phyloP scores from a whole-genome alignment of 495 filamentous ascomycete genomes.

The Penicillium maclennaniae region DNA sequence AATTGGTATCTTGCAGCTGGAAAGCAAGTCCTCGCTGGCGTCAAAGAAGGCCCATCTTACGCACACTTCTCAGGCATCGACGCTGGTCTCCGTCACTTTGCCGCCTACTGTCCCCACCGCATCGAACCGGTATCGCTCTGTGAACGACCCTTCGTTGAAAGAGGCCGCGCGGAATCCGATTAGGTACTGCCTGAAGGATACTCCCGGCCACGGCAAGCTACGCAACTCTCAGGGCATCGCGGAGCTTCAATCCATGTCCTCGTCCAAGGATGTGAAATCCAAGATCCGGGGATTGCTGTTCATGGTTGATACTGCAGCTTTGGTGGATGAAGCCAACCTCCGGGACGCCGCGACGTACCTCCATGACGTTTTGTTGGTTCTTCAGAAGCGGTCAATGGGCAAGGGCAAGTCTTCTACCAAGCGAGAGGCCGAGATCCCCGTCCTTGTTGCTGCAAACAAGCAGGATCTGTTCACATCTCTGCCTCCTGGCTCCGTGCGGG shows the following conservation, averaged over 20 bases:
- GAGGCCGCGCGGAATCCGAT: conserved; percentile 67
- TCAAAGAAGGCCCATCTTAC: conserved; percentile 48
- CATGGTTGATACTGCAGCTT: conserved; percentile 76
- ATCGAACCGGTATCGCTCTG: conserved; percentile 66
- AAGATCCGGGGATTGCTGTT: conserved; percentile 77
- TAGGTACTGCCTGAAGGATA: conserved; percentile 78
- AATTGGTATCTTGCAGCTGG: conserved; percentile 37
- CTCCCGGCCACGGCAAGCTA: conserved; percentile 92
- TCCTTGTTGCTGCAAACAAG: conserved; percentile 91
- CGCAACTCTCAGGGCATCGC: conserved; percentile 52
- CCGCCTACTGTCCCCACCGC: conserved; percentile 58
- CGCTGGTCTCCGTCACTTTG: conserved; percentile 66
- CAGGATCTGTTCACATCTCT: conserved; percentile 91
- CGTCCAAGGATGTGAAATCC: conserved; percentile 44
- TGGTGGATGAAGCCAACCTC: conserved; percentile 55
- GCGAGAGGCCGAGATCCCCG: conserved; percentile 58
- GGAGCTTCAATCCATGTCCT: conserved; percentile 39
- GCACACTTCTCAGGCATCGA: conserved; percentile 77
- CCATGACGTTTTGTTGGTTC: conserved; percentile 73
- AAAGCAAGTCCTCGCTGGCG: conserved; percentile 32
- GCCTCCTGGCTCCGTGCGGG: conserved; percentile 72
- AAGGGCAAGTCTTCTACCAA: conserved; percentile 50
- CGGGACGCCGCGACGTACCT: conserved; percentile 72
- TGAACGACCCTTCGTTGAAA: conserved; percentile 62
- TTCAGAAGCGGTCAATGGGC: conserved; percentile 70